phyloP scores from a whole-genome alignment of 2,329 filamentous ascomycete species.

The Canariomyces notabilis region DNA sequence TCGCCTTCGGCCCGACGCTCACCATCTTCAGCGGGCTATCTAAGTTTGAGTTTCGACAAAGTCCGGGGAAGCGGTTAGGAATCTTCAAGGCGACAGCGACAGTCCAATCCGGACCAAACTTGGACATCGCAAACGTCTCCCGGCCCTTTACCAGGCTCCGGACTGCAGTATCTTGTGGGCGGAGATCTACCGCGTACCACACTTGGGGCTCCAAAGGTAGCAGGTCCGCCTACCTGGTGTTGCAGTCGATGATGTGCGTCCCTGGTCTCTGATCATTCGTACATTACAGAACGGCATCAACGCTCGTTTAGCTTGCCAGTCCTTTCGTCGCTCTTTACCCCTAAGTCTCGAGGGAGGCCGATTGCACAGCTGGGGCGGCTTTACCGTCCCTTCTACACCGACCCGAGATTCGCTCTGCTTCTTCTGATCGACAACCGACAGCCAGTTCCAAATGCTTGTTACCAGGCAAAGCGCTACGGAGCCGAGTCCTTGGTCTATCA shows the following conservation, averaged over 20 bases:
- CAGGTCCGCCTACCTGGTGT: slow-evolving; percentile 15
- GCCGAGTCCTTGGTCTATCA: slow-evolving; percentile 50
- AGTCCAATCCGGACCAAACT: slow-evolving; percentile 8
- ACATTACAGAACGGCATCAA: slow-evolving; percentile 7
- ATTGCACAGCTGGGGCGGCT: slow-evolving; percentile 14
- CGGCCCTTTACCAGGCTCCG: slow-evolving; percentile 13
- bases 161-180: slow-evolving; percentile 20
- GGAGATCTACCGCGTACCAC: slow-evolving; percentile 23
- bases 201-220: slow-evolving; percentile 16
- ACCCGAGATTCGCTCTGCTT: slow-evolving; percentile 14
- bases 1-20: slow-evolving; percentile 14
- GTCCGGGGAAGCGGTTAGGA: slow-evolving; percentile 14
- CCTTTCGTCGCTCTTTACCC: slow-evolving; percentile 1
- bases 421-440: slow-evolving; percentile 13
- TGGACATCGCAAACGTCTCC: slow-evolving; percentile 7
- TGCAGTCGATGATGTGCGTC: slow-evolving; percentile 18
- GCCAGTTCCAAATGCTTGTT: slow-evolving; percentile 49
- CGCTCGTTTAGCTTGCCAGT: slow-evolving; percentile 14
- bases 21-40: slow-evolving; percentile 6
- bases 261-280: slow-evolving; percentile 15
- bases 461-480: slow-evolving; percentile 50
- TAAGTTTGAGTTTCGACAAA: slow-evolving; percentile 27
- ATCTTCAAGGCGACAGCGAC: not conserved
- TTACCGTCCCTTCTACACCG: slow-evolving; percentile 4
- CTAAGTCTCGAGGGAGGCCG: not conserved